These are phyloP conservation scores for Quercus alba DNA, from an alignment of 306 rosid species.

Conservation along the genomic window DNA sequence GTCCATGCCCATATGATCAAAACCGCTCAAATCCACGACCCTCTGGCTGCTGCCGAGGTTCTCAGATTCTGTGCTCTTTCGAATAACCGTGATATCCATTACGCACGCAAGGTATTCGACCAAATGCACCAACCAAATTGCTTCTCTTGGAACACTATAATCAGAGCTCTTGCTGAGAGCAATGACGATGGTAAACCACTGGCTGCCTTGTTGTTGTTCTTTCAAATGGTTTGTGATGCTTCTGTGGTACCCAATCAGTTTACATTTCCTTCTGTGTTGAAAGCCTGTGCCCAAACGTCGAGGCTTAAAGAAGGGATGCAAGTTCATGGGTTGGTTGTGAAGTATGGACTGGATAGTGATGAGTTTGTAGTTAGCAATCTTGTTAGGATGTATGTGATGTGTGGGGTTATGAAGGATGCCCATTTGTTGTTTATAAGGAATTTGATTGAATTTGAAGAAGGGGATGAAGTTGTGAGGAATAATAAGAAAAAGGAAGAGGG, in stretches of 20 bases:
- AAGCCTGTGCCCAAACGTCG: constrained; percentile 54
- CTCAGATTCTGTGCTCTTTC: constrained; percentile 52
- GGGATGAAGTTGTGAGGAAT: constrained; percentile 16
- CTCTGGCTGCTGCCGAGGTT: constrained; percentile 51
- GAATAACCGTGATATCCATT: constrained; percentile 27
- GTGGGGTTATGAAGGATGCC: constrained; percentile 55
- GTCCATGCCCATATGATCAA: constrained; percentile 66
- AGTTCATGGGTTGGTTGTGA: constrained; percentile 67
- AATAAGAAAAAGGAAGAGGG: constrained; percentile 49
- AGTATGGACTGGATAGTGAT: constrained; percentile 55
- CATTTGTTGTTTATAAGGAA: constrained; percentile 47
- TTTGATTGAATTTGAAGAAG: constrained; percentile 20
- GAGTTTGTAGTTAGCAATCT: constrained; percentile 63
- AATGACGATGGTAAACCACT: constrained; percentile 16
- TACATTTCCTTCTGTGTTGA: constrained; percentile 70
- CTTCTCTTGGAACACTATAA: constrained; percentile 70
- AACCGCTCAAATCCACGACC: constrained; percentile 56
- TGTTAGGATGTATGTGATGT: constrained; percentile 69
- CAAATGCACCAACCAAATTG: constrained; percentile 51
- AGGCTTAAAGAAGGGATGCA: constrained; percentile 55
- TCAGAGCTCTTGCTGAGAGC: constrained; percentile 63
- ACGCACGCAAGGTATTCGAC: constrained; percentile 42
- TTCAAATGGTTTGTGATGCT: constrained; percentile 47
- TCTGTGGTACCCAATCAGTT: constrained; percentile 55
- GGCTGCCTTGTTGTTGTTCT: constrained; percentile 43